A percentile compares a stretch with the other conserved stretches of the same genome.
Evolutionary conservation across 176 grass and related monocot genomes (phyloP).

Genomic region (Hordeum marinum): DNA sequence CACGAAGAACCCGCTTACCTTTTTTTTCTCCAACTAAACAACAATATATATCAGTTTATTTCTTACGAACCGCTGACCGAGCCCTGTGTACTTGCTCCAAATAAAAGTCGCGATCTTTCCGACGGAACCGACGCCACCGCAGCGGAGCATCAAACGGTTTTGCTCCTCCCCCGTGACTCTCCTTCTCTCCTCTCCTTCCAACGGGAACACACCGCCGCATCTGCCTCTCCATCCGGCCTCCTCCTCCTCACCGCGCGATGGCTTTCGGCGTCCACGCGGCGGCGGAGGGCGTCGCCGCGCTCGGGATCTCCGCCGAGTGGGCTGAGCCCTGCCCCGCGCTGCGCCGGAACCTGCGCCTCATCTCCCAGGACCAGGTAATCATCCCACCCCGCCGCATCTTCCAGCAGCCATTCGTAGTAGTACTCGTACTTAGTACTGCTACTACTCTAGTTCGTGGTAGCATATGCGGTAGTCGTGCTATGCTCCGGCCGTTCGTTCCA

Average conservation of each 20-base stretch:
- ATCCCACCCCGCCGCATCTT: not conserved
- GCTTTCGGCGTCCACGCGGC: slow-evolving; percentile 28
- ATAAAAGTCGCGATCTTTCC: not conserved
- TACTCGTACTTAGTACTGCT: too few relatives aligned
- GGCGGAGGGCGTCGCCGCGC: slow-evolving; percentile 19
- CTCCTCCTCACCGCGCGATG: not conserved
- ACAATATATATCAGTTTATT: too few relatives aligned
- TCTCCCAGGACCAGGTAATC: slow-evolving; percentile 43
- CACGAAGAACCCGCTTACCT: too few relatives aligned
- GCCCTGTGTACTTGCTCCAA: too few relatives aligned
- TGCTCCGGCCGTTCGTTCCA: not conserved
- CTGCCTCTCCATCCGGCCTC: not conserved
- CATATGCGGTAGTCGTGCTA: not conserved
- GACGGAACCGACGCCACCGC: not conserved
- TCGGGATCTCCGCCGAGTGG: slow-evolving; percentile 31
- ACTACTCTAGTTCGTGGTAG: too few relatives aligned
- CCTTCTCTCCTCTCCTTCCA: not conserved
- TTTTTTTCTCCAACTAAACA: too few relatives aligned
- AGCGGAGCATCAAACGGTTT: not conserved
- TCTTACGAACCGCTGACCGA: too few relatives aligned
- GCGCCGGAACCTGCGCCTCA: slow-evolving; percentile 30
- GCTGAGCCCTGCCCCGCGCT: slow-evolving; percentile 20
- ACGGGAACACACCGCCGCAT: not conserved
- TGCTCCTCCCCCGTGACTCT: not conserved
- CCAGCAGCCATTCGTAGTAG: too few relatives aligned